These are phyloP conservation scores for Parathielavia appendiculata DNA, from an alignment of 495 filamentous ascomycete genomes.

Conservation along the genomic window DNA sequence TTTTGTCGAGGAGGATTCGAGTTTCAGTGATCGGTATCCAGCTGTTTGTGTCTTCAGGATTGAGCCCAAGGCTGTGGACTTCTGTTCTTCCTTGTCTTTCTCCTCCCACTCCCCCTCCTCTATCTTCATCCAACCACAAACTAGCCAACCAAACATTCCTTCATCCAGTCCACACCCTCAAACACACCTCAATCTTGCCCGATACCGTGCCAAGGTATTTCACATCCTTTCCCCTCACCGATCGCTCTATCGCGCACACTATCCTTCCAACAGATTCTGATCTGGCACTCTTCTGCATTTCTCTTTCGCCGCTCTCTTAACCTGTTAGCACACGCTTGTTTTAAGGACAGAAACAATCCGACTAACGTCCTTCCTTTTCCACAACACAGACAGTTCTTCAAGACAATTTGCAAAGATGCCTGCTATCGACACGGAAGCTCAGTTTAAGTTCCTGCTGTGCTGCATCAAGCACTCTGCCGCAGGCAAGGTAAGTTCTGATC, in stretches of 20 bases:
- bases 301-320: background rate
- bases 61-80: background rate
- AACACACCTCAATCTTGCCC: background rate
- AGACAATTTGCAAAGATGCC: slow-evolving; percentile 40
- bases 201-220: background rate
- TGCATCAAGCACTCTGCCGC: slow-evolving; percentile 56
- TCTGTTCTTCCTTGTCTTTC: background rate
- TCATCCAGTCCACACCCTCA: background rate
- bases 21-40: background rate
- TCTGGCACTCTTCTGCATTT: background rate
- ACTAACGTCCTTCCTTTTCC: background rate
- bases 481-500: slow-evolving; percentile 48
- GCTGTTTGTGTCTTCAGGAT: background rate
- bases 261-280: background rate
- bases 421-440: slow-evolving; percentile 45
- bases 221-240: background rate
- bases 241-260: background rate
- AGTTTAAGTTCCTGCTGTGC: slow-evolving; percentile 58
- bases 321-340: background rate
- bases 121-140: background rate
- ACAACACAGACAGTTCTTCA: background rate
- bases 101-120: background rate
- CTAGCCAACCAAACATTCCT: background rate
- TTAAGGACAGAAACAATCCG: background rate
- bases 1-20: background rate